These are phyloP conservation scores for Diaporthe citri DNA, from an alignment of 2,329 filamentous ascomycete species.

Conservation along the genomic window DNA sequence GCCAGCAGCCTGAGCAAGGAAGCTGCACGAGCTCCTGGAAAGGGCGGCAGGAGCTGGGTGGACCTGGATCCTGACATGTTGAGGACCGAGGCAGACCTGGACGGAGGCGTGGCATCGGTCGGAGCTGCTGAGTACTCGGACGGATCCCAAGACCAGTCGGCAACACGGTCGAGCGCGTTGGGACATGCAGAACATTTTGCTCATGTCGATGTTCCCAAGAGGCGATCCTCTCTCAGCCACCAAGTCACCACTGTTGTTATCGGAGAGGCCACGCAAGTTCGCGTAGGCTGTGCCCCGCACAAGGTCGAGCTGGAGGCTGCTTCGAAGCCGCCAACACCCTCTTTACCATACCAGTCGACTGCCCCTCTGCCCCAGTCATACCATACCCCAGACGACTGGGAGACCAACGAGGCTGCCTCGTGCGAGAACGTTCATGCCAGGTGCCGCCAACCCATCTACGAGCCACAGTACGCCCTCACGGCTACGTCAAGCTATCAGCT, in stretches of 20 bases:
- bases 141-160: not conserved
- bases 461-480: constrained; percentile 17
- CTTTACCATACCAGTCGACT: not conserved
- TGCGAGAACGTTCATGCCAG: not conserved
- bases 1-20: constrained; percentile 41
- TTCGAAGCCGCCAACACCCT: constrained; percentile 18
- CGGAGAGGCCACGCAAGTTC: constrained; percentile 25
- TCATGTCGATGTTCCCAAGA: constrained; percentile 33
- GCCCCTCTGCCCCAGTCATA: not conserved
- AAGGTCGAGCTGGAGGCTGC: not conserved
- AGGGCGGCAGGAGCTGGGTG: constrained; percentile 44
- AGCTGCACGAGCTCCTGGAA: constrained; percentile 33
- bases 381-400: constrained; percentile 2
- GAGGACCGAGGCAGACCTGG: not conserved
- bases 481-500: constrained; percentile 21
- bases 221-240: constrained; percentile 40
- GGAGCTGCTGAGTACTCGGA: constrained; percentile 13
- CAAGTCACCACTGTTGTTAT: constrained; percentile 27
- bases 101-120: not conserved
- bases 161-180: not conserved
- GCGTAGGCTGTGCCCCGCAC: constrained; percentile 10
- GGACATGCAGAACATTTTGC: not conserved
- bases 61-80: constrained; percentile 43
- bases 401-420: constrained; percentile 19
- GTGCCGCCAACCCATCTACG: constrained; percentile 8